phyloP scores from a whole-genome alignment of 441 rosid genomes.

The Gossypium aridum region DNA sequence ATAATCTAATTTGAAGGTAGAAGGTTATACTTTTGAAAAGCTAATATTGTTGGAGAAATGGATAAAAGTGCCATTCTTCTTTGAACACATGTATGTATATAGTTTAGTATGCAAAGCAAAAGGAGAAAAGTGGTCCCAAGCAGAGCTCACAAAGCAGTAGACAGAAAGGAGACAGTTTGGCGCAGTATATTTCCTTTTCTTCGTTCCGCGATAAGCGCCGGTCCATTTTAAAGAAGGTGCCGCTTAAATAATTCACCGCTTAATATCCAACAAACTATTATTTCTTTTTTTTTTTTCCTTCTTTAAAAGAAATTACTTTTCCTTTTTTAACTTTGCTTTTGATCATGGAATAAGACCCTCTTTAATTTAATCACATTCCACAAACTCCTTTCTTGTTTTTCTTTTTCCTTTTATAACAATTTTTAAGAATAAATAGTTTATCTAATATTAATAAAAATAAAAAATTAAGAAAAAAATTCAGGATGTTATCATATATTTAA shows the following conservation, averaged over 20 bases:
- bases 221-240: neutral
- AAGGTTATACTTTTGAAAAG: too few relatives aligned
- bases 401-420: too few relatives aligned
- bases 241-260: neutral
- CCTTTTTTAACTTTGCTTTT: neutral
- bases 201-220: constrained; percentile 1
- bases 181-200: neutral
- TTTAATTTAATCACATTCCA: neutral
- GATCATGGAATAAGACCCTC: neutral
- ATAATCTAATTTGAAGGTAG: too few relatives aligned
- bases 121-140: constrained; percentile 9
- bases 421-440: neutral
- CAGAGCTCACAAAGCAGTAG: neutral
- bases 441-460: too few relatives aligned
- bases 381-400: neutral
- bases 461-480: too few relatives aligned
- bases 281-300: neutral
- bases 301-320: neutral
- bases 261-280: too few relatives aligned
- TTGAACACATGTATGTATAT: too few relatives aligned
- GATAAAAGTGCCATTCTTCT: too few relatives aligned
- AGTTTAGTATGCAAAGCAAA: neutral
- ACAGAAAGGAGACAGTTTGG: neutral
- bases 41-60: too few relatives aligned
- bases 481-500: too few relatives aligned